Evolutionary conservation across 1,284 basidiomycete species (phyloP).

Genomic region (Tetrapyrgos nigripes): DNA sequence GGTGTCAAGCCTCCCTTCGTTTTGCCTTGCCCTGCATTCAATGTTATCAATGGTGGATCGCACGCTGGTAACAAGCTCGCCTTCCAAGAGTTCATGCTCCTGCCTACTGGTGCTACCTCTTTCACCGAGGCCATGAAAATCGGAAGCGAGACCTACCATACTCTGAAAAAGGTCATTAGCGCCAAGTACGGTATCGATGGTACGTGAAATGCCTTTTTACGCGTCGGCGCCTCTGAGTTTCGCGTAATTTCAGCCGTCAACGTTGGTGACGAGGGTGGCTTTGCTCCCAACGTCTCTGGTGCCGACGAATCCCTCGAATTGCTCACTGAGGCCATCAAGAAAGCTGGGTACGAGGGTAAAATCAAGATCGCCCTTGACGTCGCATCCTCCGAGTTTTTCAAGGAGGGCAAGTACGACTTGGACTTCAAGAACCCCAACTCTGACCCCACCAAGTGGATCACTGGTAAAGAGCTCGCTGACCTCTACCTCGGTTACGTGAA

Average conservation of each 20-base stretch:
- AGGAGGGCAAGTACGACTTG: slow-evolving; percentile 99
- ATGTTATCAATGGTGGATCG: slow-evolving; percentile 99
- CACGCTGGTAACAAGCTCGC: slow-evolving; percentile 99
- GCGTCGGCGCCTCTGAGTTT: slow-evolving; percentile 18
- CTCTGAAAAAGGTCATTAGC: slow-evolving; percentile 98
- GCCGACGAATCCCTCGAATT: slow-evolving; percentile 98
- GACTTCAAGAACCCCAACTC: slow-evolving; percentile 99
- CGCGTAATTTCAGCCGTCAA: slow-evolving; percentile 78
- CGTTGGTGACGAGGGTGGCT: slow-evolving; percentile 99
- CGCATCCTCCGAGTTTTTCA: slow-evolving; percentile 99
- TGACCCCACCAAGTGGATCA: slow-evolving; percentile 95
- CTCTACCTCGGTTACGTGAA: slow-evolving; percentile 88
- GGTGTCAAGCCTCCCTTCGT: slow-evolving; percentile 94
- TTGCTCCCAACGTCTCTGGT: slow-evolving; percentile 97
- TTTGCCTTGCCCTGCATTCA: slow-evolving; percentile 93
- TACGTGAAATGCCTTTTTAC: slow-evolving; percentile 42
- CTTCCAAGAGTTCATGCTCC: slow-evolving; percentile 99
- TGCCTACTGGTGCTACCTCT: slow-evolving; percentile 89
- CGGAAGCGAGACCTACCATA: slow-evolving; percentile 98
- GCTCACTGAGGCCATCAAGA: slow-evolving; percentile 94
- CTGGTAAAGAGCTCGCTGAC: slow-evolving; percentile 92
- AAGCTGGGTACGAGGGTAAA: slow-evolving; percentile 98
- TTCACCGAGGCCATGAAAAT: slow-evolving; percentile 99
- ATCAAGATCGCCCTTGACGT: slow-evolving; percentile 99
- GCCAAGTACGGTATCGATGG: slow-evolving; percentile 99